These are phyloP conservation scores for Candida stauntonica DNA, from an alignment of 805 yeast genomes.

Conservation along the genomic window DNA sequence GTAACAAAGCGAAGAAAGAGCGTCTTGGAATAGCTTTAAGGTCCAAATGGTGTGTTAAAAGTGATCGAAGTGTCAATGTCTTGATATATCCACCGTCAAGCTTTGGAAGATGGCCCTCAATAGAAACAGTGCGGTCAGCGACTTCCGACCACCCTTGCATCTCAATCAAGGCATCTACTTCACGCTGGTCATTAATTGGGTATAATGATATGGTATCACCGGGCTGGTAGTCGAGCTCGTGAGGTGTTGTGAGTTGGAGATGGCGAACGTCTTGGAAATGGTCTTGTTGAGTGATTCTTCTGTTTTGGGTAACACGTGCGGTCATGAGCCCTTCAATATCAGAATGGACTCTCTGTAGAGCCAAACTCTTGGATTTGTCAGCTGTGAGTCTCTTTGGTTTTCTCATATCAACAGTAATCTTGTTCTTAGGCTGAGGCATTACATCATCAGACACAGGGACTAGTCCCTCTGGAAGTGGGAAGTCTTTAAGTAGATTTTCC, in stretches of 20 bases:
- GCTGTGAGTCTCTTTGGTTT: slow-evolving; percentile 31
- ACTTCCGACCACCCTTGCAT: slow-evolving; percentile 70
- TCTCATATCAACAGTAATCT: slow-evolving; percentile 26
- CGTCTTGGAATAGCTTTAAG: slow-evolving; percentile 78
- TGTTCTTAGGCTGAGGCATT: slow-evolving; percentile 36
- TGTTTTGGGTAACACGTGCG: slow-evolving; percentile 49
- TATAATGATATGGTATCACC: slow-evolving; percentile 81
- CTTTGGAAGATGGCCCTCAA: slow-evolving; percentile 13
- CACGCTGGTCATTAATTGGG: slow-evolving; percentile 62
- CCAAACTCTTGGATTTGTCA: slow-evolving; percentile 25
- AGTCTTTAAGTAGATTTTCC: slow-evolving; percentile 28
- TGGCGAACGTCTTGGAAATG: slow-evolving; percentile 92
- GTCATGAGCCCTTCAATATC: slow-evolving; percentile 10
- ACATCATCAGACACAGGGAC: slow-evolving; percentile 31
- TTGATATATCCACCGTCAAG: slow-evolving; percentile 59
- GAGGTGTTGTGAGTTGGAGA: slow-evolving; percentile 26
- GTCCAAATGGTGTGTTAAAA: slow-evolving; percentile 78
- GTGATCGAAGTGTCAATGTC: slow-evolving; percentile 62
- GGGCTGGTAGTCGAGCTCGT: slow-evolving; percentile 43
- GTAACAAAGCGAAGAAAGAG: slow-evolving; percentile 67
- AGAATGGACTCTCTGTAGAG: slow-evolving; percentile 29
- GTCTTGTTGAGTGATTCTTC: slow-evolving; percentile 57
- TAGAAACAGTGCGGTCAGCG: slow-evolving; percentile 57
- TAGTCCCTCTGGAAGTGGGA: slow-evolving; percentile 33
- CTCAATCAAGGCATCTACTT: slow-evolving; percentile 61